Evolutionary conservation across 1,284 basidiomycete species (phyloP).

Genomic region (Takashimella koratensis): DNA sequence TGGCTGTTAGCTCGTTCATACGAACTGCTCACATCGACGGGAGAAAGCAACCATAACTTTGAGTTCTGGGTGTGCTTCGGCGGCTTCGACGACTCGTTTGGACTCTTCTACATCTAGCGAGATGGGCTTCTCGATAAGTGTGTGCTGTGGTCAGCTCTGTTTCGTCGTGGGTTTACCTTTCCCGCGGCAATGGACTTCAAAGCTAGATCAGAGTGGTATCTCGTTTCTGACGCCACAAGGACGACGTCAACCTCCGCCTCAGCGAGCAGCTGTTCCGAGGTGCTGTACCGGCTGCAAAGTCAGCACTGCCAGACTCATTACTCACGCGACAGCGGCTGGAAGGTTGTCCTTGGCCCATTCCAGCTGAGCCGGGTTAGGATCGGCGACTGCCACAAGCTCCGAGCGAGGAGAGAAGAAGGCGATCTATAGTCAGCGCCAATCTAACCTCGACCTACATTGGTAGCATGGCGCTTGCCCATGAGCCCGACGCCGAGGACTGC

Average conservation of each 20-base stretch:
- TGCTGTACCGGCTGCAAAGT: not conserved
- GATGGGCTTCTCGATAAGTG: conserved; percentile 41
- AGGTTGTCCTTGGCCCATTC: conserved; percentile 13
- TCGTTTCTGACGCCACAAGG: conserved; percentile 25
- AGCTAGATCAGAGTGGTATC: conserved; percentile 19
- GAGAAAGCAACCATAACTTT: conserved; percentile 37
- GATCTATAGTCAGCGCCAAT: not conserved
- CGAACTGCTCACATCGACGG: conserved; percentile 27
- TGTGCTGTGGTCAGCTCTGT: too few species aligned
- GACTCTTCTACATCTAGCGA: conserved; percentile 26
- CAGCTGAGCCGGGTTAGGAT: conserved; percentile 6
- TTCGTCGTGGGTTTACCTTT: too few species aligned
- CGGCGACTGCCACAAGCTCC: conserved; percentile 22
- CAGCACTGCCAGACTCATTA: too few species aligned
- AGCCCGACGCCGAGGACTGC: conserved; percentile 28
- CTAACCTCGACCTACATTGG: conserved; percentile 8
- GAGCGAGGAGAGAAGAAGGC: conserved; percentile 16
- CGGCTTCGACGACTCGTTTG: conserved; percentile 23
- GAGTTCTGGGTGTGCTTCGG: conserved; percentile 18
- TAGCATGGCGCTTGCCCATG: conserved; percentile 26
- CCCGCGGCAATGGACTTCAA: conserved; percentile 19
- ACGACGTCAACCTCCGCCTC: conserved; percentile 19
- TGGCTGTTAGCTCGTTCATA: conserved; percentile 2
- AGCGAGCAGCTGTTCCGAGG: conserved; percentile 6
- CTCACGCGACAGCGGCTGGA: not conserved